These are phyloP conservation scores for Raffaelea ambrosiae DNA, from an alignment of 2,329 filamentous ascomycete species.

Conservation along the genomic window DNA sequence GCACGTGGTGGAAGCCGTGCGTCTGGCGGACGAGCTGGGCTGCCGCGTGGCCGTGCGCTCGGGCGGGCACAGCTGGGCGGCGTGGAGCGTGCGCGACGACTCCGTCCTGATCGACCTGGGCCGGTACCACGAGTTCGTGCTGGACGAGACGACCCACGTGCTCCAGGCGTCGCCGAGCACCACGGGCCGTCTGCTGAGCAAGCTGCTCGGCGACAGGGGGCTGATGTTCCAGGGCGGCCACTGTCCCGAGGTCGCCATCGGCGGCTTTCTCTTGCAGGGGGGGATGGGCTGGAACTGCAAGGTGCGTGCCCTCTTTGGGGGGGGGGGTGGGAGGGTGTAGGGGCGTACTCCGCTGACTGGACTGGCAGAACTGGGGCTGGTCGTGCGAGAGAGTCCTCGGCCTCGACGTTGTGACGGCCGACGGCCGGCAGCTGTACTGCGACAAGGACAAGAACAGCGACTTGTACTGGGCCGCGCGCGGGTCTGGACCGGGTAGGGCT, in stretches of 20 bases:
- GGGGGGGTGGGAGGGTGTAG: too few relatives aligned
- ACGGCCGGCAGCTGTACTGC: slow-evolving; percentile 27
- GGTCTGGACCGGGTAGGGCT: slow-evolving; percentile 32
- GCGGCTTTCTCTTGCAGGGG: slow-evolving; percentile 46
- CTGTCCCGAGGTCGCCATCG: slow-evolving; percentile 48
- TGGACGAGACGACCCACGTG: slow-evolving; percentile 28
- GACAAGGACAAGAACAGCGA: slow-evolving; percentile 30
- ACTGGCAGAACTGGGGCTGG: slow-evolving; percentile 41
- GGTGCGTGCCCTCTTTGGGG: neutral
- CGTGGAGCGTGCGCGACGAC: slow-evolving; percentile 35
- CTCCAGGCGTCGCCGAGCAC: slow-evolving; percentile 35
- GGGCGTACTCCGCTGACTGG: slow-evolving; percentile 13
- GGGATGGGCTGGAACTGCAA: slow-evolving; percentile 52
- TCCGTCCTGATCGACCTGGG: slow-evolving; percentile 31
- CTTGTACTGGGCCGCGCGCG: slow-evolving; percentile 39
- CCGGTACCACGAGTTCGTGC: slow-evolving; percentile 18
- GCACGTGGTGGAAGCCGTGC: slow-evolving; percentile 28
- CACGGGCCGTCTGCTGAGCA: slow-evolving; percentile 34
- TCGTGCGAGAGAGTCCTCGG: slow-evolving; percentile 37
- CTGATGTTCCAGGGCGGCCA: slow-evolving; percentile 45
- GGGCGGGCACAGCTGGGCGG: slow-evolving; percentile 38
- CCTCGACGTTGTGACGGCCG: slow-evolving; percentile 39
- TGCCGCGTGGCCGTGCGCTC: slow-evolving; percentile 33
- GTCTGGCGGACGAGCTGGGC: slow-evolving; percentile 24
- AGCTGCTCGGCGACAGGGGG: slow-evolving; percentile 24